These are phyloP conservation scores for Sporothrix variecibatus DNA, from an alignment of 2,329 filamentous ascomycete genomes.

Conservation along the genomic window DNA sequence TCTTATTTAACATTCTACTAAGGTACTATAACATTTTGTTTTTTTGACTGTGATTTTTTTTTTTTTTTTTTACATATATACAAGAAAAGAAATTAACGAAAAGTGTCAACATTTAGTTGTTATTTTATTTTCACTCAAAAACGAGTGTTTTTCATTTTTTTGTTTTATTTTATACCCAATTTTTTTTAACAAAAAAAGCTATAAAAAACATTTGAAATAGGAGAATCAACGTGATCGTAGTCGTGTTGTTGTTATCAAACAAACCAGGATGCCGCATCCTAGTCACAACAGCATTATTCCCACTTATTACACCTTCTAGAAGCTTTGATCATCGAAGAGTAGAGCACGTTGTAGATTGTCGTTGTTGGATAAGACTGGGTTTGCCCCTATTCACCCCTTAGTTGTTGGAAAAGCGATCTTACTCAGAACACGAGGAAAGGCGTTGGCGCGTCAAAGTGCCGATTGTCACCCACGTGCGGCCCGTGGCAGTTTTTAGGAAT, in stretches of 20 bases:
- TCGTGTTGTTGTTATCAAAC: not conserved
- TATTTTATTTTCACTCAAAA: not conserved
- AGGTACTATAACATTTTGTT: not conserved
- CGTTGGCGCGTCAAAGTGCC: conserved; percentile 14
- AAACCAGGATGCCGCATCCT: not conserved
- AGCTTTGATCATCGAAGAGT: not conserved
- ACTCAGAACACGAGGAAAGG: not conserved
- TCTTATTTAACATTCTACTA: not conserved
- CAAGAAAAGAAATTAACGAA: no score
- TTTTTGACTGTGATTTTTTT: not conserved
- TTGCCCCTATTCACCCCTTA: not conserved
- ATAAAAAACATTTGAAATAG: not conserved
- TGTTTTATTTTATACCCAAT: not conserved
- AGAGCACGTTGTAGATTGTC: conserved; percentile 19
- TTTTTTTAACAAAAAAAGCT: not conserved
- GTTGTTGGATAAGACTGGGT: not conserved
- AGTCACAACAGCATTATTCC: not conserved
- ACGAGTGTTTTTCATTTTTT: not conserved
- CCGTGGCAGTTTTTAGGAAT: not conserved
- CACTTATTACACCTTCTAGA: not conserved
- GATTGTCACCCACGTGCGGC: conserved; percentile 14
- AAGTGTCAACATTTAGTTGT: not conserved
- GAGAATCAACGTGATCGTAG: not conserved
- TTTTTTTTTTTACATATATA: no score
- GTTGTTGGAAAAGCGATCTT: conserved; percentile 17